Evolutionary conservation across 2,329 filamentous ascomycete genomes (phyloP), one percentile per base, ranked within the genome.

Genomic region (Tetracladium maxilliforme): DNA sequence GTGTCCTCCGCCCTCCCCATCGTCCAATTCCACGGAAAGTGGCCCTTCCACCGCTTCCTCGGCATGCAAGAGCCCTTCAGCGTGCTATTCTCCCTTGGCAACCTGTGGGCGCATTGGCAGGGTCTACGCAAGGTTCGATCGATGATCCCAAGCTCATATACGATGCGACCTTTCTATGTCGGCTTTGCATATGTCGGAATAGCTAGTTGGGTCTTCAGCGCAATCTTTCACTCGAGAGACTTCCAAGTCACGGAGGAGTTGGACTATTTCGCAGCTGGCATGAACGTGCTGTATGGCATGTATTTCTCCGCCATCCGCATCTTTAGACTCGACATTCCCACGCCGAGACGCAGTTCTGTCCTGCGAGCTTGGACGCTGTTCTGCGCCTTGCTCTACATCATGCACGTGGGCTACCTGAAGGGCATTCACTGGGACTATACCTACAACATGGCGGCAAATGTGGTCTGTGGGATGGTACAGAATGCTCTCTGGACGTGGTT

Each of bases 401-500:
- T 66, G 27, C 90, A 98, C 46, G 71, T 94, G 23, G 65, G 59
- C 22, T 98, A 93, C 48, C 62, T 98, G 27, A 82, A 77, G 43
- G 70, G 83, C 38, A 81, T 86, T 60, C 60, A 64, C 11, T 98
- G 90, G 80, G 80, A 95, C 50, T 98, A 98, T 48, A 79, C 77
- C 5, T 98, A 98, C 56, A 98, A 98, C 48, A 95, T 98, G 84
- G 72, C 78, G 2, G 90, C 86, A 25, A 98, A 95, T 42, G 80
- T 98, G 12, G 70, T 66, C 4, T 69, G 79, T 8, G 90, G 90
- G 4, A 58, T 84, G 20, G 49, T 86, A 5, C 76, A 84, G 44
- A 93, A 95, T 41, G 26, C 74, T 4, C 54, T 95, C 30, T 95
- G 90, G 90, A 80, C 64, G 21, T 78, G 69, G 49, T 94, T 92